These are phyloP conservation scores for Lobosporangium transversale DNA, from an alignment of 192 early-diverging fungal genomes.

Conservation along the genomic window DNA sequence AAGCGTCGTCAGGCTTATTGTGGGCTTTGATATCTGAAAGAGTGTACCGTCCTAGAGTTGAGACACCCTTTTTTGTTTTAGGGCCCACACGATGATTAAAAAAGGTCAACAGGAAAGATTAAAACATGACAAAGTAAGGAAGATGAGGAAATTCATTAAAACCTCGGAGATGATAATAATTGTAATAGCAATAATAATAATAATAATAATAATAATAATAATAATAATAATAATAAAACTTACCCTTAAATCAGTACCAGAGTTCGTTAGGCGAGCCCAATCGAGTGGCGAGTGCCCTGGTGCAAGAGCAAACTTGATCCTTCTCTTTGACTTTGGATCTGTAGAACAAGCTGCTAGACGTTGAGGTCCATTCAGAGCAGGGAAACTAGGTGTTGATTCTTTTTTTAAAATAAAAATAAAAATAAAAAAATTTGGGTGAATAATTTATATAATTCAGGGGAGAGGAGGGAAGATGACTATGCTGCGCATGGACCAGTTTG, in stretches of 20 bases:
- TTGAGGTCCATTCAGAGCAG: constrained; percentile 49
- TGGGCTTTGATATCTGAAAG: constrained; percentile 80
- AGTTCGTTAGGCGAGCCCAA: constrained; percentile 87
- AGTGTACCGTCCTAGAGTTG: constrained; percentile 68
- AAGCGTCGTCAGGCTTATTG: constrained; percentile 80
- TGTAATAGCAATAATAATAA: no score
- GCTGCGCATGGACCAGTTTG: constrained; percentile 14
- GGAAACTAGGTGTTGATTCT: constrained; percentile 43
- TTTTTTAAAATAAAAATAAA: neutral
- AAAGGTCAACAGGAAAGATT: neutral
- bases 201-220: no score
- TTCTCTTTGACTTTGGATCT: constrained; percentile 49
- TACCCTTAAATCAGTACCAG: constrained; percentile 77
- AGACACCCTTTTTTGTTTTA: constrained; percentile 58
- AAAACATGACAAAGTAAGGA: neutral
- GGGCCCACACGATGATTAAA: neutral
- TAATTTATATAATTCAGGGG: no score
- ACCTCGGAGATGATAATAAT: no score
- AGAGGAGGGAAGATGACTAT: no score
- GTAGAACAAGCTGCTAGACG: constrained; percentile 47
- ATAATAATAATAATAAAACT: no score
- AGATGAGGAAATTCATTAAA: neutral
- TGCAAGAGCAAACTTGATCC: constrained; percentile 80
- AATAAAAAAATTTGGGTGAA: neutral
- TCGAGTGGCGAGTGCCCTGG: constrained; percentile 92